These are phyloP conservation scores for Emericellopsis terricola DNA, from an alignment of 495 filamentous ascomycete species.

Conservation along the genomic window DNA sequence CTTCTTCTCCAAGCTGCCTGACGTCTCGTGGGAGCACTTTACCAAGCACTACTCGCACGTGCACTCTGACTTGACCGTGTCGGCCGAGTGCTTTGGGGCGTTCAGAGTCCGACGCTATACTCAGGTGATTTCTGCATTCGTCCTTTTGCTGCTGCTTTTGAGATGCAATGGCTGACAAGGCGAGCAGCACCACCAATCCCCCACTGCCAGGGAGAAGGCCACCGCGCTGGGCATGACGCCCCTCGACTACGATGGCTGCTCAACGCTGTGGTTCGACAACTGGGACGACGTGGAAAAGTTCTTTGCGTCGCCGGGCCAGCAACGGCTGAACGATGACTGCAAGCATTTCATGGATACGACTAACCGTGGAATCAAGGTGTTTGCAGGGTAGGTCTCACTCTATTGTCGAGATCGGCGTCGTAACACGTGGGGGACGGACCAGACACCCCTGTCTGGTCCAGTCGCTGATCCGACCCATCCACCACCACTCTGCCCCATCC, in stretches of 20 bases:
- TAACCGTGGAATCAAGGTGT: not conserved
- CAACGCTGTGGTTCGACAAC: not conserved
- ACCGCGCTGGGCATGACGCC: not conserved
- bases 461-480: no score
- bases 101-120: not conserved
- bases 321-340: not conserved
- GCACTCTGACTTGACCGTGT: not conserved
- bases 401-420: not conserved
- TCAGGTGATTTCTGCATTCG: not conserved
- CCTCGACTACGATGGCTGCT: not conserved
- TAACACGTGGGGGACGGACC: no score
- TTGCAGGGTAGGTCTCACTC: not conserved
- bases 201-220: not conserved
- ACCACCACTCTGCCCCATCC: no score
- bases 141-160: no score
- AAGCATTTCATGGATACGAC: not conserved
- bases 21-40: conserved; percentile 1
- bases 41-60: not conserved
- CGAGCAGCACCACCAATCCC: not conserved
- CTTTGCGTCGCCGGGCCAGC: not conserved
- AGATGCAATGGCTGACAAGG: no score
- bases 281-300: not conserved
- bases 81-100: not conserved
- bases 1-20: not conserved
- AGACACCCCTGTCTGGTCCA: no score